phyloP scores from a whole-genome alignment of 2,329 filamentous ascomycete genomes.

The Colletotrichum lindemuthianum region DNA sequence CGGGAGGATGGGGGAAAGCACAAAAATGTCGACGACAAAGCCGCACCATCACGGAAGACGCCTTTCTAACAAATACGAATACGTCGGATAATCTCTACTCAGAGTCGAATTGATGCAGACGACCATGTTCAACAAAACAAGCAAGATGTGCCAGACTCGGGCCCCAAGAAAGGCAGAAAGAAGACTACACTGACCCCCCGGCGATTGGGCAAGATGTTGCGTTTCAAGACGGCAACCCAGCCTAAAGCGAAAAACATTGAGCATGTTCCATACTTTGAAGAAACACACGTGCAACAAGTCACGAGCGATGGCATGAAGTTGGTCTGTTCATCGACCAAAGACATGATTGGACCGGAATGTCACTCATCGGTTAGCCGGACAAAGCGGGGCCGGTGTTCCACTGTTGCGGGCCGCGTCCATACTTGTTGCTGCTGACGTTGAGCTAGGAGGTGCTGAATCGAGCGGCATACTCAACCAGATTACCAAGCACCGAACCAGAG shows the following conservation, averaged over 20 bases:
- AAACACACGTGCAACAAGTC: neutral
- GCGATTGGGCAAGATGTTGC: no score
- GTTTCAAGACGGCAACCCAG: no score
- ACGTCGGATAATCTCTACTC: no score
- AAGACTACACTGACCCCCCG: no score
- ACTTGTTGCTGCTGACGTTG: constrained; percentile 10
- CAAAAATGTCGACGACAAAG: no score
- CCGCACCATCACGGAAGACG: no score
- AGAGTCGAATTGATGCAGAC: no score
- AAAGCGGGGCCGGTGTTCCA: constrained; percentile 18
- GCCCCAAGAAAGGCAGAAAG: no score
- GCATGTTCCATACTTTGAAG: neutral
- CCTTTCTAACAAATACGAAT: no score
- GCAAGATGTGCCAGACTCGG: no score
- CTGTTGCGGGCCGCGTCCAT: constrained; percentile 5
- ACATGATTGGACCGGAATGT: constrained; percentile 11
- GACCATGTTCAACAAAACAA: no score
- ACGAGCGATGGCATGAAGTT: neutral
- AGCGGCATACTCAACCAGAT: constrained; percentile 6
- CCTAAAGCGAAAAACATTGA: neutral
- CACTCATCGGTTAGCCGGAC: constrained; percentile 1
- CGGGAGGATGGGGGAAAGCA: no score
- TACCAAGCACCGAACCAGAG: constrained; percentile 27
- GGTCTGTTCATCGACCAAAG: neutral
- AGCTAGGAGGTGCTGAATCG: neutral